phyloP scores from a whole-genome alignment of 2,329 filamentous ascomycete genomes.

The Colletotrichum lupini region DNA sequence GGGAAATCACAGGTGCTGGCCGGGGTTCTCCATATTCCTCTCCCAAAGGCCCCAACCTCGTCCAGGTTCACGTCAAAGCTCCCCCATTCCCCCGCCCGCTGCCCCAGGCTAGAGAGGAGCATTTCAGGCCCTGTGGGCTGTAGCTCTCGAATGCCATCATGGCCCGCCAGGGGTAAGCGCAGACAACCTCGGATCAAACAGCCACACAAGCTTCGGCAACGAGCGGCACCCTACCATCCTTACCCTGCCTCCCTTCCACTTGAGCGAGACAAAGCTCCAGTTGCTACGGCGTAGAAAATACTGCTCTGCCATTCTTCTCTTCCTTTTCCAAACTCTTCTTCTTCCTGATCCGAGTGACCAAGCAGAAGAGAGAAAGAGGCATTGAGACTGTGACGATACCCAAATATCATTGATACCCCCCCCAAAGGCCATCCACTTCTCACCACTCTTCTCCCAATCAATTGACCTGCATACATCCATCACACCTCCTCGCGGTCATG shows the following conservation, averaged over 20 bases:
- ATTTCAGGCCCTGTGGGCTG: not conserved
- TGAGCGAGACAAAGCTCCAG: constrained; percentile 20
- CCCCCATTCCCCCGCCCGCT: constrained; percentile 17
- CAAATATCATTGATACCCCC: constrained; percentile 3
- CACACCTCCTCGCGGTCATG: constrained; percentile 49
- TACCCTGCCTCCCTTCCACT: constrained; percentile 17
- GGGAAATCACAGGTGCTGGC: not conserved
- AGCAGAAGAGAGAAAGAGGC: not conserved
- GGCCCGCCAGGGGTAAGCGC: constrained; percentile 34
- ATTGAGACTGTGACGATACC: not conserved
- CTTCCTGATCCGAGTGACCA: constrained; percentile 2
- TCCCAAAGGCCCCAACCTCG: constrained; percentile 13
- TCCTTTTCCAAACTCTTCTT: not conserved
- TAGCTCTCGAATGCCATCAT: constrained; percentile 15
- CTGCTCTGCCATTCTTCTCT: not conserved
- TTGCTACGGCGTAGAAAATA: constrained; percentile 1
- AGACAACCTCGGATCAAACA: constrained; percentile 38
- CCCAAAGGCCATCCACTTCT: not conserved
- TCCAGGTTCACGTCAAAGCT: constrained; percentile 21
- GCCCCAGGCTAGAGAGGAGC: constrained; percentile 25
- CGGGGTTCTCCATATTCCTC: constrained; percentile 28
- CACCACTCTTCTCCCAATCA: constrained; percentile 9
- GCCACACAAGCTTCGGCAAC: constrained; percentile 36
- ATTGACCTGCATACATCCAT: constrained; percentile 24
- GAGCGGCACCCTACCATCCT: constrained; percentile 14